These are phyloP conservation scores for Apiospora malaysiana DNA, from an alignment of 2,329 filamentous ascomycete genomes.

Conservation along the genomic window DNA sequence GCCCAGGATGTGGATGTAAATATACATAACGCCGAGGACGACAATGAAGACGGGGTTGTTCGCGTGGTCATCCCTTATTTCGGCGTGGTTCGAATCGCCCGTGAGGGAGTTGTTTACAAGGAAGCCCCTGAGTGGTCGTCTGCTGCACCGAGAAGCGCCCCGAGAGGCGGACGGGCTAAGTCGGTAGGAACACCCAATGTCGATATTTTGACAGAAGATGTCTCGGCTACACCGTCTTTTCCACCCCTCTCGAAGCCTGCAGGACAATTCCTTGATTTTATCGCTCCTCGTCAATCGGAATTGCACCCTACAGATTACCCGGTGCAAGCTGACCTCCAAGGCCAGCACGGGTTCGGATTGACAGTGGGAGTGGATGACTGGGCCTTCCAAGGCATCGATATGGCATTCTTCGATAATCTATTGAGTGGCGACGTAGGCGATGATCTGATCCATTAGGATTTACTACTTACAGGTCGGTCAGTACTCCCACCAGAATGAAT, in stretches of 20 bases:
- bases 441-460: background rate
- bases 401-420: constrained; percentile 23
- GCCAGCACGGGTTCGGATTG: background rate
- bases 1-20: background rate
- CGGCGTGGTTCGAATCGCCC: background rate
- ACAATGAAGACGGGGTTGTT: background rate
- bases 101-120: background rate
- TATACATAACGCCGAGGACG: background rate
- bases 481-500: no score
- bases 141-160: background rate
- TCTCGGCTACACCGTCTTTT: background rate
- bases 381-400: constrained; percentile 25
- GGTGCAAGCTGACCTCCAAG: background rate
- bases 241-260: fast-evolving
- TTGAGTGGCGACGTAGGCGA: background rate
- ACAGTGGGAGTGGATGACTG: constrained; percentile 25
- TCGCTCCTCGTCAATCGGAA: background rate
- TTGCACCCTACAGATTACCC: background rate
- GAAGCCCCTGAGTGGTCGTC: background rate
- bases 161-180: background rate
- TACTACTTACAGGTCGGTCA: no score
- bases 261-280: background rate
- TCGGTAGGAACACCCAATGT: no score
- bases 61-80: background rate
- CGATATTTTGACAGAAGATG: background rate